A percentile compares a stretch with the other conserved stretches of the same genome.
phyloP scores from a whole-genome alignment of 306 rosid species.

The Lathyrus aphaca region DNA sequence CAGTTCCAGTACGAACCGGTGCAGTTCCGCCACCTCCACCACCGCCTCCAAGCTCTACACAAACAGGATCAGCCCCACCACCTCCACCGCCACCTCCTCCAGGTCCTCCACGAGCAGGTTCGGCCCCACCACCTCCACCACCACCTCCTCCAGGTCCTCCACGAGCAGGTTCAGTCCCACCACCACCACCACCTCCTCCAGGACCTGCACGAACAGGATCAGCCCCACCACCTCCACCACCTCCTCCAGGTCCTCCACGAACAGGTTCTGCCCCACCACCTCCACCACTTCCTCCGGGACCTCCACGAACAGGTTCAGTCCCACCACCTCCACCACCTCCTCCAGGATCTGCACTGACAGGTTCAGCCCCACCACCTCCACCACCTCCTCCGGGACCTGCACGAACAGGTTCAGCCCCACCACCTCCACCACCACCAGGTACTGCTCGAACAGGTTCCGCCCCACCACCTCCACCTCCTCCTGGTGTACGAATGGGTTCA shows the following conservation, averaged over 20 bases:
- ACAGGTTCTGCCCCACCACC: constrained; percentile 27
- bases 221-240: constrained; percentile 41
- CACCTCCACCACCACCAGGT: constrained; percentile 47
- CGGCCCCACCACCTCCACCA: constrained; percentile 36
- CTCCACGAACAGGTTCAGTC: constrained; percentile 29
- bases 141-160: constrained; percentile 34
- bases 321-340: constrained; percentile 53
- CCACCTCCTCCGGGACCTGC: constrained; percentile 45
- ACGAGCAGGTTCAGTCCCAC: constrained; percentile 36
- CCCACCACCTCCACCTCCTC: constrained; percentile 54
- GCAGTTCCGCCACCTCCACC: constrained; percentile 49
- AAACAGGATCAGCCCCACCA: constrained; percentile 37
- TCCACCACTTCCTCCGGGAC: constrained; percentile 47
- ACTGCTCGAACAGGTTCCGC: constrained; percentile 12
- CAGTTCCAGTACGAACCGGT: background rate
- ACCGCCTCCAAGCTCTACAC: constrained; percentile 49
- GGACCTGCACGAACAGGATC: constrained; percentile 23
- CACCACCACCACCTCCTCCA: constrained; percentile 49
- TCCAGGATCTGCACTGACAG: constrained; percentile 38
- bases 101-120: constrained; percentile 7
- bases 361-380: constrained; percentile 37
- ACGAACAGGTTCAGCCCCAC: constrained; percentile 37
- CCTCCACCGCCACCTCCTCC: constrained; percentile 48
- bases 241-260: constrained; percentile 31
- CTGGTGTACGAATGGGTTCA: constrained; percentile 39